Base-by-base conservation (phyloP, 2,329 filamentous ascomycete species). In the Mollisia scopiformis region DNA sequence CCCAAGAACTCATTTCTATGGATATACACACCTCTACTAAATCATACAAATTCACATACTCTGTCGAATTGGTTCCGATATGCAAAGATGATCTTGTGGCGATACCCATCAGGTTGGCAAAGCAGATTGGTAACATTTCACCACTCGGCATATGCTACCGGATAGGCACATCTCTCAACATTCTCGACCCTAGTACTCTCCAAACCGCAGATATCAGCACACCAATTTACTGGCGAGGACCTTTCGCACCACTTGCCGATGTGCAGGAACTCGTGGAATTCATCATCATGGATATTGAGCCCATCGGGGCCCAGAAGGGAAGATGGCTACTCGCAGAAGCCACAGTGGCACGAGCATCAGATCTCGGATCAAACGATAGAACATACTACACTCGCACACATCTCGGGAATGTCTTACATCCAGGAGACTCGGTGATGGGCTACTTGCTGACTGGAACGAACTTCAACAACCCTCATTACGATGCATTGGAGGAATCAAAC, bases 31-130 rank as follows among this genome's bases (percentile, higher is more conserved):
- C 93, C 0, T 91, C 90, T 16, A 90, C 88, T 62, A 95, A 92
- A 77, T 93, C 89, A 33, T 98, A 94, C 84, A 99, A 99, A 76
- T 97, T 97, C 78, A 89, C 91, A 49, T 98, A 88, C 77, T 96
- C 93, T 0, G 87, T 90, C 57, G 92, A 97, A 74, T 77, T 99
- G 52, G 89, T 98, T 27, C 95, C 95, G 1, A 93, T 99, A 53
- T 98, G 95, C 82, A 97, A 97, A 77, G 95, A 99, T 70, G 95
- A 99, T 73, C 81, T 99, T 28, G 92, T 99, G n/a, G 93, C 92
- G 1, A 80, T 99, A 35, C 95, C 95, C 0, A 88, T 97, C 65
- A 93, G 92, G 68, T 81, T 98, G 61, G 95, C 95, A 14, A 95
- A 93, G 75, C 87, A 89, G 58, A 81, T 90, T 55, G 93, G 95